Conservation (phyloP, 2,329 filamentous ascomycete genomes). For the Diaporthe eres region DNA sequence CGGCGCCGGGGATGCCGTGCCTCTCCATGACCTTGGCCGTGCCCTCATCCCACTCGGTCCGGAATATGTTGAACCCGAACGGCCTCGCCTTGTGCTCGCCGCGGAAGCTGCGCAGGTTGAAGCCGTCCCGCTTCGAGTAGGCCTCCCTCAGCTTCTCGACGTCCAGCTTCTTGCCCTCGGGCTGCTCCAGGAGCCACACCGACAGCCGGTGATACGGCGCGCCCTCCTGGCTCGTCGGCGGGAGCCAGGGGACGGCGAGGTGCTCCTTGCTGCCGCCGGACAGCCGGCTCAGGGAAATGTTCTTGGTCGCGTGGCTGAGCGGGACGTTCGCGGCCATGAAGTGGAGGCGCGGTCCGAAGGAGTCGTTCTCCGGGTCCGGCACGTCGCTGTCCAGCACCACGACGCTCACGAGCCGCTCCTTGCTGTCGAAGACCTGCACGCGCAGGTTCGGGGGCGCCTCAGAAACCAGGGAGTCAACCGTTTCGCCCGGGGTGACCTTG, state of each 20-base stretch:
- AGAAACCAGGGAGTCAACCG: slow-evolving; percentile 81
- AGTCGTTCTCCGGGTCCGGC: slow-evolving; percentile 80
- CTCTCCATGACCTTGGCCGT: slow-evolving; percentile 91
- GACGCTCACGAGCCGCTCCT: slow-evolving; percentile 85
- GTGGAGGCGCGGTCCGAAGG: slow-evolving; percentile 86
- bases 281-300: slow-evolving; percentile 39
- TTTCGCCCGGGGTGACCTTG: slow-evolving; percentile 81
- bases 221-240: slow-evolving; percentile 90
- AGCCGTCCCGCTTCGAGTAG: slow-evolving; percentile 72
- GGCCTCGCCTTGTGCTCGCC: slow-evolving; percentile 78
- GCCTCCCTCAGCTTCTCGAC: slow-evolving; percentile 68
- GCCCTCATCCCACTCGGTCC: slow-evolving; percentile 88
- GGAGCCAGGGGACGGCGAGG: slow-evolving; percentile 84
- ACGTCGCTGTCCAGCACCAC: slow-evolving; percentile 93
- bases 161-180: slow-evolving; percentile 71
- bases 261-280: slow-evolving; percentile 69
- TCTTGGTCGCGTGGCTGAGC: slow-evolving; percentile 51
- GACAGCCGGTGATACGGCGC: slow-evolving; percentile 91
- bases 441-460: slow-evolving; percentile 81
- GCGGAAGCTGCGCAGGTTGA: slow-evolving; percentile 82
- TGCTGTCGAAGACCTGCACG: slow-evolving; percentile 87
- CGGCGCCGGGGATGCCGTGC: slow-evolving; percentile 79
- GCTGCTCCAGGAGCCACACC: slow-evolving; percentile 87
- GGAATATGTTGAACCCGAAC: slow-evolving; percentile 90
- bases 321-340: slow-evolving; percentile 81